These are phyloP conservation scores for Microbotryum saponariae DNA, from an alignment of 1,284 basidiomycete genomes.

Conservation along the genomic window DNA sequence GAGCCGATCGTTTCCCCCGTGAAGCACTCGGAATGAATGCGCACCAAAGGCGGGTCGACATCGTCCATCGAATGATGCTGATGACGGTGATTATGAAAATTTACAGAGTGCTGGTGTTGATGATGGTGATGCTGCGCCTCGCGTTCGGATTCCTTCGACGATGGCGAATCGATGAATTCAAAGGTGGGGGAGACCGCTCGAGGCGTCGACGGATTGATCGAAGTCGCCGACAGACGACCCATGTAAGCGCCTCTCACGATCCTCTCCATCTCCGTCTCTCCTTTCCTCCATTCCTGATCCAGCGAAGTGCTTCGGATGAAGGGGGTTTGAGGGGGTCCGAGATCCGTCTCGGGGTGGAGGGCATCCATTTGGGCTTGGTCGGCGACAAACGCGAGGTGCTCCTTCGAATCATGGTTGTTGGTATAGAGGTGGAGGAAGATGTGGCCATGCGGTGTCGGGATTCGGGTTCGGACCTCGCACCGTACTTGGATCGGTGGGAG, in stretches of 20 bases:
- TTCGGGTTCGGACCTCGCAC: slow-evolving; percentile 93
- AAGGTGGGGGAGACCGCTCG: slow-evolving; percentile 4
- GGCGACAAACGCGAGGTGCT: slow-evolving; percentile 94
- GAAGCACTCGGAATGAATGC: slow-evolving; percentile 97
- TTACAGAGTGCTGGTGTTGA: no score
- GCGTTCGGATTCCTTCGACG: not conserved
- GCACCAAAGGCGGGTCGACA: slow-evolving; percentile 62
- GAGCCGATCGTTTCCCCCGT: slow-evolving; percentile 97
- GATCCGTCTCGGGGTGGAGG: slow-evolving; percentile 44
- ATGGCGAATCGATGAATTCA: not conserved
- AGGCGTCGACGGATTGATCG: slow-evolving; percentile 52
- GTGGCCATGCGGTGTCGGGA: slow-evolving; percentile 92
- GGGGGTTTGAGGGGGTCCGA: slow-evolving; percentile 41
- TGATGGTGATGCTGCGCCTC: not conserved
- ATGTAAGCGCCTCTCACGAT: slow-evolving; percentile 90
- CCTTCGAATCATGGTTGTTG: slow-evolving; percentile 82
- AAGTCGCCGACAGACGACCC: slow-evolving; percentile 61
- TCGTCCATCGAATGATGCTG: not conserved
- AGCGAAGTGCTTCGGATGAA: slow-evolving; percentile 72
- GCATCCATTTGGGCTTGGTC: slow-evolving; percentile 68
- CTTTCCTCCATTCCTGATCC: slow-evolving; percentile 74
- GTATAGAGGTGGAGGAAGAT: slow-evolving; percentile 87
- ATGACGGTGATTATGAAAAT: not conserved
- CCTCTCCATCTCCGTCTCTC: slow-evolving; percentile 88
- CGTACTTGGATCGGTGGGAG: slow-evolving; percentile 49